These are phyloP conservation scores for Trebouxia sp. DNA, from an alignment of 139 green algal genomes.

Conservation along the genomic window DNA sequence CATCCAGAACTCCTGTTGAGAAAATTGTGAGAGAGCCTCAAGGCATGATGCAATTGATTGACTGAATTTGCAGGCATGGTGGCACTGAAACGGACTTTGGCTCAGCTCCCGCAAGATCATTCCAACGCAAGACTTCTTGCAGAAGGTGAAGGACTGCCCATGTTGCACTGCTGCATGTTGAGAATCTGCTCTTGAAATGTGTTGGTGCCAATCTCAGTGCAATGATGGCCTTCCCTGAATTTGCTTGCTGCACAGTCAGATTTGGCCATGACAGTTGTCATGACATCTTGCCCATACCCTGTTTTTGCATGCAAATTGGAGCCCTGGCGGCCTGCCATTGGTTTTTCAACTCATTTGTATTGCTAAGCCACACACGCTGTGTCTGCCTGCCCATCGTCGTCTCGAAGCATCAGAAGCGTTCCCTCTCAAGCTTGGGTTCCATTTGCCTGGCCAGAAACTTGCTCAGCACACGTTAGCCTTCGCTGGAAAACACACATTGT, in stretches of 20 bases:
- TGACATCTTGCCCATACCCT: no score
- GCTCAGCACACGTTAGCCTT: not conserved
- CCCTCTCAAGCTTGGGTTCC: not conserved
- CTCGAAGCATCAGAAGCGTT: not conserved
- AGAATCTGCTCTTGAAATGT: not conserved
- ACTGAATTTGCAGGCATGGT: constrained; percentile 31
- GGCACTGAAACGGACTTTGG: constrained; percentile 15
- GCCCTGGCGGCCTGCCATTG: no score
- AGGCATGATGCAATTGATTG: not conserved
- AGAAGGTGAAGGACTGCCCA: not conserved
- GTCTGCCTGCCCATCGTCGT: not conserved
- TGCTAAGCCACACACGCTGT: no score
- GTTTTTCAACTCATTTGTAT: no score
- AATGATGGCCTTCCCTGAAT: not conserved
- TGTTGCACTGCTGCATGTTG: not conserved
- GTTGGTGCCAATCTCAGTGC: not conserved
- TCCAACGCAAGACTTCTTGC: constrained; percentile 31
- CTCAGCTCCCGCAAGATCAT: constrained; percentile 29
- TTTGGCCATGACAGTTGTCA: not conserved
- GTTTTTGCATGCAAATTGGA: no score
- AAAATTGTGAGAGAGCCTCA: not conserved
- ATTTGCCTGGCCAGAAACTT: not conserved
- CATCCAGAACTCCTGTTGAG: not conserved
- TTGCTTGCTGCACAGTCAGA: not conserved
- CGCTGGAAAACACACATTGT: not conserved